Conservation (phyloP, 352 stramenopile species). For the Globisporangium splendens region DNA sequence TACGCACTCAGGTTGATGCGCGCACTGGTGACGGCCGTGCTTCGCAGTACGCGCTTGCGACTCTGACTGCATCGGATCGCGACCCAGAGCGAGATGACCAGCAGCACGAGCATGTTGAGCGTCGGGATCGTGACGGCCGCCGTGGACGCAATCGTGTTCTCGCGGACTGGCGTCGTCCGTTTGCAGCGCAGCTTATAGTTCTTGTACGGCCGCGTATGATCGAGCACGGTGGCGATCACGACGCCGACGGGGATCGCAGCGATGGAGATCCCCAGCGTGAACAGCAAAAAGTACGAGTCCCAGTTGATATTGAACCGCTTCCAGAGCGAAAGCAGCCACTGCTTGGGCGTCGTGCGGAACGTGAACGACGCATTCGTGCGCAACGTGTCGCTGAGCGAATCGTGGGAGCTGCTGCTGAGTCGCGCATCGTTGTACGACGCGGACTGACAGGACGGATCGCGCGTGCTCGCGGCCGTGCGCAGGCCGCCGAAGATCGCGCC, state of each 20-base stretch:
- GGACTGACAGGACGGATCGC: constrained; percentile 18
- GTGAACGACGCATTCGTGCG: constrained; percentile 11
- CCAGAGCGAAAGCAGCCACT: constrained; percentile 40
- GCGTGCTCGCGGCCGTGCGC: constrained; percentile 1
- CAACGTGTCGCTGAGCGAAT: constrained; percentile 13
- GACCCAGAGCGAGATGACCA: constrained; percentile 61
- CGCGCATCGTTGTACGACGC: constrained; percentile 18
- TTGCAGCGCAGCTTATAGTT: constrained; percentile 43
- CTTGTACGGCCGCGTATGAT: constrained; percentile 18
- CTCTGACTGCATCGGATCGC: constrained; percentile 75
- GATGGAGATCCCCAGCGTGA: constrained; percentile 48
- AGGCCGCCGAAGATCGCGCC: constrained; percentile 8
- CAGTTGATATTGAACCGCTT: constrained; percentile 59
- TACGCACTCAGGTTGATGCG: constrained; percentile 74
- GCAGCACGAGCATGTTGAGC: constrained; percentile 68
- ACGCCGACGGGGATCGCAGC: constrained; percentile 46
- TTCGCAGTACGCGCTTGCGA: constrained; percentile 64
- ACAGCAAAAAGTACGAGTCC: constrained; percentile 67
- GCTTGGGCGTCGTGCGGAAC: not conserved
- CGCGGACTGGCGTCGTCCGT: constrained; percentile 17
- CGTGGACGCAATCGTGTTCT: constrained; percentile 41
- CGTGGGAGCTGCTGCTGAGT: constrained; percentile 9
- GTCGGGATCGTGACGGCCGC: constrained; percentile 47
- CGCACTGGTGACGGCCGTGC: constrained; percentile 43
- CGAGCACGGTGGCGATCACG: constrained; percentile 29